These are phyloP conservation scores for Raffaelea arxii DNA, from an alignment of 2,329 filamentous ascomycete genomes.

Conservation along the genomic window DNA sequence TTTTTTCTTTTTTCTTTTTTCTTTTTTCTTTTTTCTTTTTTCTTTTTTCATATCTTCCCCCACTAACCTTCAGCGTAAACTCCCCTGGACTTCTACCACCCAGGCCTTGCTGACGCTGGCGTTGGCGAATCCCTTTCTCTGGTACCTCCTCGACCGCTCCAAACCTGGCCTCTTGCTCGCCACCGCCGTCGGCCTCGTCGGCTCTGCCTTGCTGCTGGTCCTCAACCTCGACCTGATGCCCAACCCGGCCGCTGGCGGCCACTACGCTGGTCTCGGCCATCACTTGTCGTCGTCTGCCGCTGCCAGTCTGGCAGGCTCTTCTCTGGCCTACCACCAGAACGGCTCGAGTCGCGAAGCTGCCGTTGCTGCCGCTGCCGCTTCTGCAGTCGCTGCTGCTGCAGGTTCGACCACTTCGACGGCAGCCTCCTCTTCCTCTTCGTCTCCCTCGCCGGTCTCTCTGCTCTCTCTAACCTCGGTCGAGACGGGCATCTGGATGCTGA, in stretches of 20 bases:
- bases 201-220: constrained; percentile 64
- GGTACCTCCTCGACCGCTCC: constrained; percentile 93
- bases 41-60: background rate
- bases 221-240: constrained; percentile 73
- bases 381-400: constrained; percentile 9
- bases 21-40: background rate
- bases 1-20: background rate
- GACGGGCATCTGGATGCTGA: constrained; percentile 79
- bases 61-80: constrained; percentile 53
- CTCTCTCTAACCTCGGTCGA: constrained; percentile 45
- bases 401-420: background rate
- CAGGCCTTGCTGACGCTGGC: constrained; percentile 85
- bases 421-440: constrained; percentile 8
- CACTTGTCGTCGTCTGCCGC: background rate
- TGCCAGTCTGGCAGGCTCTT: constrained; percentile 5
- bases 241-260: constrained; percentile 39
- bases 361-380: constrained; percentile 4
- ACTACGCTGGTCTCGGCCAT: constrained; percentile 11
- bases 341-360: constrained; percentile 8
- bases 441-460: constrained; percentile 4
- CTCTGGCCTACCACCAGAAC: constrained; percentile 12
- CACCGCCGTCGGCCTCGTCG: constrained; percentile 59
- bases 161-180: constrained; percentile 76
- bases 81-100: constrained; percentile 91
- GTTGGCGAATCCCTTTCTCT: constrained; percentile 83